Percentiles rank a stretch among this genome's conserved stretches.
These are phyloP conservation scores for Microsporum ferrugineum DNA, from an alignment of 2,329 filamentous ascomycete genomes.

Conservation along the genomic window DNA sequence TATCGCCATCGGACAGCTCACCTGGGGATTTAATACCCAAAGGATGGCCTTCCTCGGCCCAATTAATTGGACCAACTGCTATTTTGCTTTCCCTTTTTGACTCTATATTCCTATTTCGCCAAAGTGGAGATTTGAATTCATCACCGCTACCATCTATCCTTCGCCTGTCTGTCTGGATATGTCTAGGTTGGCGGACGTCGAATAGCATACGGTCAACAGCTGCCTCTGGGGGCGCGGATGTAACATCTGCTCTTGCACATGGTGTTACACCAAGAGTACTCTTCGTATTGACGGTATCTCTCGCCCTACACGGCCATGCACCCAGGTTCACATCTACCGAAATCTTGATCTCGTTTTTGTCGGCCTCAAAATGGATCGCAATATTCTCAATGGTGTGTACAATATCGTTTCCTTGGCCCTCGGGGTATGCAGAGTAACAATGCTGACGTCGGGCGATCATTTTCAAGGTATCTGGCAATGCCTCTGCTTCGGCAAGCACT, in stretches of 20 bases:
- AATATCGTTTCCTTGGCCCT: neutral
- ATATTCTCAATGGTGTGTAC: neutral
- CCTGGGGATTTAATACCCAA: neutral
- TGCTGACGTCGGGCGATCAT: neutral
- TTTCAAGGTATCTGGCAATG: neutral
- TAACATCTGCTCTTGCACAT: neutral
- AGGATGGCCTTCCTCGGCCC: neutral
- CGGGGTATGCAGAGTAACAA: neutral
- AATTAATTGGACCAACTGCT: neutral
- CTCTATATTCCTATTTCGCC: neutral
- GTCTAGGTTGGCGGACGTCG: neutral
- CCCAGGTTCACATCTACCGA: neutral
- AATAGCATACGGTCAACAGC: neutral
- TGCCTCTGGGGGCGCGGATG: neutral
- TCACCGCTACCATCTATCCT: neutral
- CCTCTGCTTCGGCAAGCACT: neutral
- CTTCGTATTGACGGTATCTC: neutral
- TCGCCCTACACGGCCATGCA: neutral
- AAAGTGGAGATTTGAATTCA: neutral
- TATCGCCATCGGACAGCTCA: neutral
- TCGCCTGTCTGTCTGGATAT: neutral
- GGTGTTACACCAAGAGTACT: neutral
- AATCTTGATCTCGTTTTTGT: neutral
- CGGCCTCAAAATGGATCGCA: conserved; percentile 1
- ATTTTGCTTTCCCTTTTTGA: neutral